Base-by-base conservation (phyloP, 2,329 filamentous ascomycete genomes). In the Claviceps spartinae region DNA sequence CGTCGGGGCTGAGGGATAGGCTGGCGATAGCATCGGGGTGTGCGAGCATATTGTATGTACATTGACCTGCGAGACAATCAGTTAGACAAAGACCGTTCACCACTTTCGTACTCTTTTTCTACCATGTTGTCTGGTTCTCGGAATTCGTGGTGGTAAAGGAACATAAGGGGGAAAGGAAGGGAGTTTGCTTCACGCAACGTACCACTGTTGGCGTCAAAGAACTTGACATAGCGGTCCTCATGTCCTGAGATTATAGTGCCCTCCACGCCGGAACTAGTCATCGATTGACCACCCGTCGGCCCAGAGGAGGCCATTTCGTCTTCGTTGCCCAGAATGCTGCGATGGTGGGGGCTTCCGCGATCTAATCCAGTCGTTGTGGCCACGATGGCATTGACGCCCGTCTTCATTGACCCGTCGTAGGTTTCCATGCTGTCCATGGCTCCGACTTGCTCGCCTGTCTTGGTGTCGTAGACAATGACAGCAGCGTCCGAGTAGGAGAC, bases 191-290 rank as follows among this genome's bases (percentile, higher is more conserved):
- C 9, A 34, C 20, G 4, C 11, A 20, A 80, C 87, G 69, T 85
- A 97, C 93, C 93, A 70, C 88, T 95, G 65, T 98, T 97, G 56
- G 93, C 93, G 74, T 98, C 93, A 67, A 95, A 98, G 76, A 98
- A 95, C 59, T 91, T 79, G 60, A 98, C 89, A 63, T 89, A 96
- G 60, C 87, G 83, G 70, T 98, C 93, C 72, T 98, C 93, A 65
- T 98, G 91, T 57, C 93, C 93, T 55, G 87, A 94, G 58, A 98
- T 96, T 54, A 98, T 86, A 22, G 94, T 87, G 13, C 93, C 93
- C 67, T 96, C 90, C 1, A 95, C 83, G 37, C 86, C 86, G 52
- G 85, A 88, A 49, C 83, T 85, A 7, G 83, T 83, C 70, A 75
- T 76, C 0, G 73, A 72, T 36, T 76, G 71, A 38, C 76, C 86